Conservation (phyloP, 495 filamentous ascomycete genomes). For the Gamarada debralockiae region DNA sequence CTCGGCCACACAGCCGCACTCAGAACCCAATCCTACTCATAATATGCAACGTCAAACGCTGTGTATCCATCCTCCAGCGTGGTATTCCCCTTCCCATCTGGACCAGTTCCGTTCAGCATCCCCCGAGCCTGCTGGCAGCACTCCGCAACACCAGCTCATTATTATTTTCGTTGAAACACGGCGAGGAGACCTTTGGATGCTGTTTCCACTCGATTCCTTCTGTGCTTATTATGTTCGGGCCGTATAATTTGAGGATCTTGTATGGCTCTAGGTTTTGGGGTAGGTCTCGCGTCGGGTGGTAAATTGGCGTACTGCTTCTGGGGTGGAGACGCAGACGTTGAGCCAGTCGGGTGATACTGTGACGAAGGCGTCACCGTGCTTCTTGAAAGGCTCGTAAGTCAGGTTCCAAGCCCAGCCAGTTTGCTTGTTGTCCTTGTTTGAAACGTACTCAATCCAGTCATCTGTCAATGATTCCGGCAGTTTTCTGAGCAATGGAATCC, state of each 20-base stretch:
- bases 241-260: too few relatives aligned
- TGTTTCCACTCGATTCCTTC: too few relatives aligned
- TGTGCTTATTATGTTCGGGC: too few relatives aligned
- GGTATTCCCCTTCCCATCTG: too few relatives aligned
- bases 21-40: constrained; percentile 68
- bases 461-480: too few relatives aligned
- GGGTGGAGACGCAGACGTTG: constrained; percentile 46
- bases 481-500: constrained; percentile 42
- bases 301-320: constrained; percentile 57
- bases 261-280: too few relatives aligned
- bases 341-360: constrained; percentile 45
- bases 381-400: constrained; percentile 36
- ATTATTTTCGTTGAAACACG: too few relatives aligned
- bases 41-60: constrained; percentile 61
- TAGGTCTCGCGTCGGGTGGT: constrained; percentile 59
- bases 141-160: constrained; percentile 55
- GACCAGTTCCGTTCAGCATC: constrained; percentile 49
- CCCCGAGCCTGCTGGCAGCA: constrained; percentile 52
- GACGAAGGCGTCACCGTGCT: constrained; percentile 49
- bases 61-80: too few relatives aligned
- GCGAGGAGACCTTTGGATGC: too few relatives aligned
- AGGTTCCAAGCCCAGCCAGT: constrained; percentile 37
- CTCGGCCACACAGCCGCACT: constrained; percentile 52
- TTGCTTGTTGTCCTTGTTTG: constrained; percentile 13
- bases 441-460: constrained; percentile 40